Evolutionary conservation across 2,329 filamentous ascomycete genomes (phyloP).

Genomic region (Chaetomiaceae sp.): DNA sequence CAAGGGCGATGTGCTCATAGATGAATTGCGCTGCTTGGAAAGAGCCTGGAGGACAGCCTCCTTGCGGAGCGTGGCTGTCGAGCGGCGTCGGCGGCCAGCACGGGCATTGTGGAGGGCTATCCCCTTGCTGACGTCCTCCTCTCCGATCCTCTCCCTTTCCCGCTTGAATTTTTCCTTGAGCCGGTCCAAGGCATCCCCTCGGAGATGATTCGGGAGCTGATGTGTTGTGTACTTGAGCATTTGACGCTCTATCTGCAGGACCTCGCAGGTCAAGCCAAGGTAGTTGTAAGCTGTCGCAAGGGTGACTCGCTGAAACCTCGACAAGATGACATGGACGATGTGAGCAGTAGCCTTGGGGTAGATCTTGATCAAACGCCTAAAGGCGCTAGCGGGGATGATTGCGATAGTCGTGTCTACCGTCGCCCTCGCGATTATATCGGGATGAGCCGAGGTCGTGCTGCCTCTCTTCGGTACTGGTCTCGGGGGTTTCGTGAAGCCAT

Average conservation of each 20-base stretch:
- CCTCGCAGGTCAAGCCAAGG: constrained; percentile 84
- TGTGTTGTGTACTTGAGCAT: constrained; percentile 92
- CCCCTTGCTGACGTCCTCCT: constrained; percentile 81
- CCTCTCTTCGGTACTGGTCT: constrained; percentile 43
- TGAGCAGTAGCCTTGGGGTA: constrained; percentile 96
- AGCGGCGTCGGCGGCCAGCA: constrained; percentile 61
- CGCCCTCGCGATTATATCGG: constrained; percentile 93
- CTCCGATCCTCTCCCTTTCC: constrained; percentile 76
- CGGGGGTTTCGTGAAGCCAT: constrained; percentile 28
- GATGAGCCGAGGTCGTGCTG: constrained; percentile 75
- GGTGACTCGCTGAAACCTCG: constrained; percentile 88
- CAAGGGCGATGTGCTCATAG: constrained; percentile 39
- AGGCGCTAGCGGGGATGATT: constrained; percentile 95
- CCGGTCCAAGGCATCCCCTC: constrained; percentile 74
- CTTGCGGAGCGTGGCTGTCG: constrained; percentile 70
- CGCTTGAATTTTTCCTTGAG: constrained; percentile 89
- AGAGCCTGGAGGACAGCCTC: constrained; percentile 71
- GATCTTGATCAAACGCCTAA: constrained; percentile 83
- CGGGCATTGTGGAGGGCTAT: constrained; percentile 87
- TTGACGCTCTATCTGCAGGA: constrained; percentile 84
- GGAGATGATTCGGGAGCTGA: constrained; percentile 84
- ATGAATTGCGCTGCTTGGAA: constrained; percentile 44
- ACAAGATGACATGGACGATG: constrained; percentile 96
- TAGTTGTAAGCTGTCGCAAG: constrained; percentile 93
- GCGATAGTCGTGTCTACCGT: constrained; percentile 97